A percentile compares a stretch with the other conserved stretches of the same genome.
These are phyloP conservation scores for Xerocomellus dryophilus DNA, from an alignment of 768 basidiomycete genomes.

Conservation along the genomic window DNA sequence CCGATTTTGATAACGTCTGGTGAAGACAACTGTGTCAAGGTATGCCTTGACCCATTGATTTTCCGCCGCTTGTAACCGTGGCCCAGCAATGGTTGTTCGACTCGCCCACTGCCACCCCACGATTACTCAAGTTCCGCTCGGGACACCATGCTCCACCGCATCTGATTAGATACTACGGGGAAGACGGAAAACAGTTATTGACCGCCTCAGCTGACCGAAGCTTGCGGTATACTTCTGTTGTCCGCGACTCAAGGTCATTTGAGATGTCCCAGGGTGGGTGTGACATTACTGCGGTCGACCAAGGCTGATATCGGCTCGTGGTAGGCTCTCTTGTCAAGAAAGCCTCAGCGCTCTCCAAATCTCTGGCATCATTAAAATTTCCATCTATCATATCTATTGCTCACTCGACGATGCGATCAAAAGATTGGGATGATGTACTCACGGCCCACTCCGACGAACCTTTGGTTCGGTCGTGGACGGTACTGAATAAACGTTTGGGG, in stretches of 20 bases:
- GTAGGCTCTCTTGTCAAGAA: constrained; percentile 81
- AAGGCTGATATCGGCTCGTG: constrained; percentile 3
- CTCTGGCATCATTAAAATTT: constrained; percentile 79
- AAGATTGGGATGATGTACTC: constrained; percentile 97
- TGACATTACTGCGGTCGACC: background rate
- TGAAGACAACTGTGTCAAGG: constrained; percentile 95
- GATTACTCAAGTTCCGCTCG: constrained; percentile 86
- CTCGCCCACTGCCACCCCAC: constrained; percentile 79
- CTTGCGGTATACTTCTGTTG: constrained; percentile 86
- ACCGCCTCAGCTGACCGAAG: constrained; percentile 89
- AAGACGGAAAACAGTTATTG: constrained; percentile 93
- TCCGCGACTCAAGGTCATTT: constrained; percentile 90
- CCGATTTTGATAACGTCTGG: constrained; percentile 87
- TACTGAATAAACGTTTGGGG: constrained; percentile 77
- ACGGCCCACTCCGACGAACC: constrained; percentile 86
- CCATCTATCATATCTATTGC: constrained; percentile 76
- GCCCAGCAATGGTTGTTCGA: constrained; percentile 97
- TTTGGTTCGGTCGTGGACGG: constrained; percentile 84
- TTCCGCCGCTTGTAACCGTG: constrained; percentile 4
- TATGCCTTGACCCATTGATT: constrained; percentile 29
- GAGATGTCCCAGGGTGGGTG: constrained; percentile 86
- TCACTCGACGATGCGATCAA: constrained; percentile 74
- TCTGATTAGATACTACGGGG: constrained; percentile 90
- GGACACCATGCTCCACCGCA: constrained; percentile 92
- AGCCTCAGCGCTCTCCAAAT: constrained; percentile 72